A percentile compares a stretch with the other conserved stretches of the same genome.
Conservation (phyloP, 106 monocot genomes). For the Narthecium ossifragum region DNA sequence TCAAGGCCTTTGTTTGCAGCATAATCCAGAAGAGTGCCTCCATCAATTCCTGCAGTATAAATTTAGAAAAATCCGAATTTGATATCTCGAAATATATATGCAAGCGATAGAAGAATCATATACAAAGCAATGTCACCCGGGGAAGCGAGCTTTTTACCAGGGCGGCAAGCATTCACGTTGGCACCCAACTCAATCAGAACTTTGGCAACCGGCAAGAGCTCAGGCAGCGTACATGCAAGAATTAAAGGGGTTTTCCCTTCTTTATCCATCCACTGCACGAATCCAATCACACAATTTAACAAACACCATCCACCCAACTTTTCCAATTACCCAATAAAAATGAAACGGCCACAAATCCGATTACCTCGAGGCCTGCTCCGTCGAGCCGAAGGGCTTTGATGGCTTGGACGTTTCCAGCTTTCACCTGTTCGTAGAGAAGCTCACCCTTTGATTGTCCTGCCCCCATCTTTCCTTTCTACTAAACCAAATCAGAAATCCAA, state of each 20-base stretch:
- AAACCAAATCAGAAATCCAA: too few species aligned
- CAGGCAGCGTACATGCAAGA: constrained; percentile 61
- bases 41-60: too few species aligned
- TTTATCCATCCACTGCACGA: constrained; percentile 75
- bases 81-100: neutral
- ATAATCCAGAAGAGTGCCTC: too few species aligned
- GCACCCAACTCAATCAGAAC: constrained; percentile 80
- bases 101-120: too few species aligned
- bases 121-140: too few species aligned
- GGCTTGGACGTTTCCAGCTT: constrained; percentile 61
- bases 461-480: constrained; percentile 74
- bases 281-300: neutral
- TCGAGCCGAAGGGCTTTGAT: constrained; percentile 50
- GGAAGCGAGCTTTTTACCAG: constrained; percentile 52
- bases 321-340: neutral
- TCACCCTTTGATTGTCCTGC: constrained; percentile 74
- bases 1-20: too few species aligned
- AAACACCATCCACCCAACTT: neutral
- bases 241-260: constrained; percentile 92
- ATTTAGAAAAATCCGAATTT: too few species aligned
- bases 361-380: constrained; percentile 82
- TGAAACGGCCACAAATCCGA: neutral
- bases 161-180: constrained; percentile 85
- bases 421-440: constrained; percentile 72
- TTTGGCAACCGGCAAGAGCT: constrained; percentile 50